Evolutionary conservation across 2,329 filamentous ascomycete species (phyloP).

Genomic region (Pseudocercospora vitis): DNA sequence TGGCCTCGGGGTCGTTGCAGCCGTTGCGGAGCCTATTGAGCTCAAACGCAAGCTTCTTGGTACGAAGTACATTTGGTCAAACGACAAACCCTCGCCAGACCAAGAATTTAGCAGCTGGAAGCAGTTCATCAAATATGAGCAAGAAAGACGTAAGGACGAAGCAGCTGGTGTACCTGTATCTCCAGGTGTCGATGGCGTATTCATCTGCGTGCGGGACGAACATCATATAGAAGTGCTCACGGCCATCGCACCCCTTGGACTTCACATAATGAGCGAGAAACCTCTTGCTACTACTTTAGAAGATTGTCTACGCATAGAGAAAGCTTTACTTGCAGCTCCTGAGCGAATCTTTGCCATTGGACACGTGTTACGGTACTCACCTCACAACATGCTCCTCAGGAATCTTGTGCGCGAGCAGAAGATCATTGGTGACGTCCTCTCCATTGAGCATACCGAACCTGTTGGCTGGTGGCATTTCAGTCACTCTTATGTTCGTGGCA

Average conservation of each 20-base stretch:
- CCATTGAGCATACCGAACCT: conserved; percentile 87
- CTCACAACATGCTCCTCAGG: conserved; percentile 83
- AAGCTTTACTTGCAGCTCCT: conserved; percentile 30
- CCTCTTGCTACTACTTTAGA: conserved; percentile 76
- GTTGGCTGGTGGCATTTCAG: conserved; percentile 96
- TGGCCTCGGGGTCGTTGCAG: conserved; percentile 67
- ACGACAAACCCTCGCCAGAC: conserved; percentile 52
- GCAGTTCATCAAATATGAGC: conserved; percentile 74
- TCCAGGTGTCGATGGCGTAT: conserved; percentile 56
- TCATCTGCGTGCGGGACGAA: conserved; percentile 80
- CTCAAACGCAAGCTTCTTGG: conserved; percentile 76
- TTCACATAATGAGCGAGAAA: conserved; percentile 96
- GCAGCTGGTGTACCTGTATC: conserved; percentile 46
- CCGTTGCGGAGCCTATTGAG: conserved; percentile 76
- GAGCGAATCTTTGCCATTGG: conserved; percentile 77
- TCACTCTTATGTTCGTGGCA: conserved; percentile 87
- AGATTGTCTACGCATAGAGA: conserved; percentile 71
- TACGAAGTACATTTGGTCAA: conserved; percentile 69
- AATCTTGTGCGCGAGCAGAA: conserved; percentile 72
- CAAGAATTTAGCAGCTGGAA: conserved; percentile 73
- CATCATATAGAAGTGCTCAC: conserved; percentile 80
- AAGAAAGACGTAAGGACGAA: conserved; percentile 56
- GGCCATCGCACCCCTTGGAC: conserved; percentile 64
- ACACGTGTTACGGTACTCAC: conserved; percentile 89
- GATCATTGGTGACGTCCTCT: conserved; percentile 80